Percentiles rank a stretch among this genome's conserved stretches.
These are phyloP conservation scores for Jackrogersella multiformis DNA, from an alignment of 495 filamentous ascomycete genomes.

Conservation along the genomic window DNA sequence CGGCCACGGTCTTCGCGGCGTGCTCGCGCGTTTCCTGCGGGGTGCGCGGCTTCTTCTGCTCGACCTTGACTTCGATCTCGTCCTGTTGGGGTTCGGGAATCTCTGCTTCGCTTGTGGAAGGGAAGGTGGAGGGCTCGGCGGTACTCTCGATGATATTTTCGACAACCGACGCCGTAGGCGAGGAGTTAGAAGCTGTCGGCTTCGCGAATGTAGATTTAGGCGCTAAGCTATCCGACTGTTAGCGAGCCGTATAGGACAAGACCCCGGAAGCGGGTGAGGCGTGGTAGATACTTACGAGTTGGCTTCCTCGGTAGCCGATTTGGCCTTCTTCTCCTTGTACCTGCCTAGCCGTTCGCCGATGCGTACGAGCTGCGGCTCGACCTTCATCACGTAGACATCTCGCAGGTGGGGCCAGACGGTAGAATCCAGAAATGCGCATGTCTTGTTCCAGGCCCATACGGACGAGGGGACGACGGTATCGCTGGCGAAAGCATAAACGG, in stretches of 20 bases:
- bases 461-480: conserved; percentile 78
- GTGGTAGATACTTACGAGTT: conserved; percentile 32
- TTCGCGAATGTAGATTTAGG: conserved; percentile 49
- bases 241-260: neutral
- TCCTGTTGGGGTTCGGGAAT: conserved; percentile 1
- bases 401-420: conserved; percentile 82
- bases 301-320: conserved; percentile 27
- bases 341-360: conserved; percentile 90
- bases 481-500: conserved; percentile 70
- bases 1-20: conserved; percentile 72
- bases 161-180: conserved; percentile 19
- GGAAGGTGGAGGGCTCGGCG: conserved; percentile 11
- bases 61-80: conserved; percentile 21
- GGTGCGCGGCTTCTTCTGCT: conserved; percentile 37
- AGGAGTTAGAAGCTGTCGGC: conserved; percentile 46
- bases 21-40: conserved; percentile 55
- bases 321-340: conserved; percentile 58
- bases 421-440: conserved; percentile 72
- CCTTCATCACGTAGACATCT: conserved; percentile 85
- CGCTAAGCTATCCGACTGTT: conserved; percentile 9
- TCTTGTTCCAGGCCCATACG: conserved; percentile 72
- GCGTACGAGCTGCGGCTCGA: conserved; percentile 92
- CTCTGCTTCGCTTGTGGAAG: conserved; percentile 6
- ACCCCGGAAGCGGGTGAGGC: neutral
- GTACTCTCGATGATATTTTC: conserved; percentile 23